phyloP scores from a whole-genome alignment of 768 basidiomycete species.

The Suillus plorans region DNA sequence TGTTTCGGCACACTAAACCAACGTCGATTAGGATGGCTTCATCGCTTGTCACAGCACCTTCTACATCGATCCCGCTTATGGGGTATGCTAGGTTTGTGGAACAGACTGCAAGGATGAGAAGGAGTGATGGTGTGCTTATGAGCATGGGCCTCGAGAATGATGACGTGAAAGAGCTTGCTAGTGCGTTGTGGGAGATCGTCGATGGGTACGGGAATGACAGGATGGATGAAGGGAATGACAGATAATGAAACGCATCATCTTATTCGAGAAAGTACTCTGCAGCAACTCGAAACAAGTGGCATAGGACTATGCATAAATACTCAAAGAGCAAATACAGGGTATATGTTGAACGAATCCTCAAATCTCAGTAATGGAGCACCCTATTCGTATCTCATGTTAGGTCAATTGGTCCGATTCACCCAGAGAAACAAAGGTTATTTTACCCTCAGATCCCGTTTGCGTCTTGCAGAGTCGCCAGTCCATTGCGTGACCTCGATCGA shows the following conservation, averaged over 20 bases:
- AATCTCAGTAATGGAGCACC: not conserved
- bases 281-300: not conserved
- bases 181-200: constrained; percentile 59
- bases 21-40: constrained; percentile 36
- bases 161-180: constrained; percentile 54
- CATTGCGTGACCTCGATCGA: not conserved
- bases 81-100: constrained; percentile 54
- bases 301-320: not conserved
- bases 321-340: not conserved
- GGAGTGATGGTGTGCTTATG: constrained; percentile 27
- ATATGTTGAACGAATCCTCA: not conserved
- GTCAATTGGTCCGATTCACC: constrained; percentile 4
- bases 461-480: not conserved
- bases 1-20: constrained; percentile 32
- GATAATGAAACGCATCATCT: not conserved
- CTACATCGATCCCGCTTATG: constrained; percentile 42
- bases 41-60: constrained; percentile 44
- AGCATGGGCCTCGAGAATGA: constrained; percentile 49
- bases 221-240: constrained; percentile 24
- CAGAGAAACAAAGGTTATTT: constrained; percentile 3
- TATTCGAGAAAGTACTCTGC: not conserved
- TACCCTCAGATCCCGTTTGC: not conserved
- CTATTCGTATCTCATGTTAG: not conserved
- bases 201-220: constrained; percentile 37
- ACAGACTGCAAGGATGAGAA: constrained; percentile 38